Evolutionary conservation across 805 yeast species (phyloP), one percentile per base, ranked within the genome.

Genomic region (Metschnikowia colocasiae): DNA sequence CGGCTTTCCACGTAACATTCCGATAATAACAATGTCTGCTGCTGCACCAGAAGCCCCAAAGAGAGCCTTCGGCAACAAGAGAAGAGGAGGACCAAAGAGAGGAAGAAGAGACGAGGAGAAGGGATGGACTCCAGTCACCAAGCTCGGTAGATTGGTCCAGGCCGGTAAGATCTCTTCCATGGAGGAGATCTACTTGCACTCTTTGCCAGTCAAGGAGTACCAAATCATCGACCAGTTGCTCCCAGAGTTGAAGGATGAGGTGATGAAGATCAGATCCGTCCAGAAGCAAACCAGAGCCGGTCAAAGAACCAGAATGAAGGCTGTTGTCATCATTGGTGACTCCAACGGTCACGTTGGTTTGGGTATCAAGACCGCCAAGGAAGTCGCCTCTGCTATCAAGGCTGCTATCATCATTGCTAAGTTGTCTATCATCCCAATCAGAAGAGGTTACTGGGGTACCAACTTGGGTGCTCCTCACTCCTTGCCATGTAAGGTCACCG

Each of bases 401-500:
- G 97, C 98, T 68, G 99, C 98, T 68, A 92, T 94, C 81, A 83
- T 90, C 83, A 90, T 94, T 73, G 99, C 99, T 76, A 94, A 94
- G 84, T 85, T 94, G 72, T 86, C 97, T 64, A 86, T 94, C 78
- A 90, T 94, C 75, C 99, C 99, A 74, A 92, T 94, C 82, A 92
- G 99, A 86, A 90, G 99, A 85, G 99, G 99, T 83, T 94, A 94
- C 94, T 94, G 99, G 99, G 99, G 99, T 80, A 79, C 96, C 76
- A 89, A 90, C 84, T 87, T 94, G 78, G 99, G 99, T 85, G 86
- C 87, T 78, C 99, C 99, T 73, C 99, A 94, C 87, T 87, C 99
- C 63, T 85, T 92, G 73, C 92, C 97, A 69, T 78, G 85, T 79
- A 94, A 94, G 90, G 89, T 91, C 74, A 86, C 98, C 63, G 99